These are phyloP conservation scores for Rhinocladiella similis DNA, from an alignment of 2,329 filamentous ascomycete genomes.

Conservation along the genomic window DNA sequence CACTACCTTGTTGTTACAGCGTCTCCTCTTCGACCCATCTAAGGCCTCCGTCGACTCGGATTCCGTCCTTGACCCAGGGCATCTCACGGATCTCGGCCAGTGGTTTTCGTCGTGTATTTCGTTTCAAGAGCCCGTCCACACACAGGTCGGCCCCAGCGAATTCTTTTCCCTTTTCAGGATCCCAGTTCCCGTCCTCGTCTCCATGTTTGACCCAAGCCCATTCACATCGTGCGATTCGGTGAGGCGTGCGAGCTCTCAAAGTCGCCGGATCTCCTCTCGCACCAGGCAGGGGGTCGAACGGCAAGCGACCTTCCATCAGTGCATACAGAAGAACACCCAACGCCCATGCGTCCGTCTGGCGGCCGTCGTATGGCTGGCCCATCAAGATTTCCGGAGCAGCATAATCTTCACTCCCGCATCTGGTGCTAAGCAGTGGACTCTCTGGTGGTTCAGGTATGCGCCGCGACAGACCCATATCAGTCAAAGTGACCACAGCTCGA, in stretches of 20 bases:
- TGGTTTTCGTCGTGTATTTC: conserved; percentile 75
- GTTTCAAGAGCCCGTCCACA: conserved; percentile 80
- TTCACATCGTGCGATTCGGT: conserved; percentile 92
- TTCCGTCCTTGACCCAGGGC: conserved; percentile 75
- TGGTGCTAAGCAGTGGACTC: conserved; percentile 84
- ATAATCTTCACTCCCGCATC: conserved; percentile 96
- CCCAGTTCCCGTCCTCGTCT: conserved; percentile 83
- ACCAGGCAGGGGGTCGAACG: conserved; percentile 85
- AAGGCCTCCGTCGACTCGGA: conserved; percentile 64
- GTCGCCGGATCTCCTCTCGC: conserved; percentile 70
- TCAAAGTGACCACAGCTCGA: conserved; percentile 81
- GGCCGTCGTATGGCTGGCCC: conserved; percentile 91
- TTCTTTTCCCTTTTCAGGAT: conserved; percentile 63
- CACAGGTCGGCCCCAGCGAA: conserved; percentile 75
- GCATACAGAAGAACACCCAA: conserved; percentile 91
- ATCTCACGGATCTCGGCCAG: conserved; percentile 70
- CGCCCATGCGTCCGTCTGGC: conserved; percentile 90
- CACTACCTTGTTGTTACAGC: conserved; percentile 13
- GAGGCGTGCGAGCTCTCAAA: conserved; percentile 78
- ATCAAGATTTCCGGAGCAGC: conserved; percentile 95
- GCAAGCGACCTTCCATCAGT: conserved; percentile 85
- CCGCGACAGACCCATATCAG: conserved; percentile 86
- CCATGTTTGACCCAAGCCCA: conserved; percentile 93
- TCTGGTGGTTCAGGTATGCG: conserved; percentile 71
- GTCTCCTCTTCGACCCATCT: conserved; percentile 45